Evolutionary conservation across 352 stramenopile species (phyloP), one percentile per base, ranked within the genome.

Genomic region (Blastocystis sp.): DNA sequence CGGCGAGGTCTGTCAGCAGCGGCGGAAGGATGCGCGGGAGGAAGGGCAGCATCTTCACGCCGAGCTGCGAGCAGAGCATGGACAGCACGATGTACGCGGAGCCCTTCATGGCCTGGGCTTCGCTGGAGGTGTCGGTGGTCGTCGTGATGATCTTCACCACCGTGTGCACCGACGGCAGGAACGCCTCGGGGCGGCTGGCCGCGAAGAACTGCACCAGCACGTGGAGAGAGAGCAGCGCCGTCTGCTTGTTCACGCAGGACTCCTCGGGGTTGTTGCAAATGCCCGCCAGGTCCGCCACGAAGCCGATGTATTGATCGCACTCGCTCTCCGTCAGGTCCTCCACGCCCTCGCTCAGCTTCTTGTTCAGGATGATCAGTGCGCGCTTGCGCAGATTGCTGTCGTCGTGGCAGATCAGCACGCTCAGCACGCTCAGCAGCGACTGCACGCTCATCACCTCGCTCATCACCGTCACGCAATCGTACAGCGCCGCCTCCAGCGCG

Each of bases 191-290:
- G 23, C 64, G 34, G 5, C 66, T 45, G 4, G 56, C n/a, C 38
- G 40, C 78, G 60, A 88, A 88, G 38, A 65, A 88, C 60, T 88
- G 78, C 9, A 61, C 52, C 53, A 88, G 60, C 62, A 88, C 66
- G 45, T 88, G 78, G 17, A 88, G 62, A 10, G 78, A 88, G 0
- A 88, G 23, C 19, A 88, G 19, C 4, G 78, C 78, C n/a, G 78
- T 88, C 59, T 88, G 78, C 53, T 48, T 34, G 19, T 74, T 88
- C 3, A 52, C 64, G 11, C 40, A 23, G 21, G 52, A 45, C 45
- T 88, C 78, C 7, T 60, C 21, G 1, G n/a, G 28, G 23, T 88
- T 56, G 67, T 41, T 28, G 17, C 19, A 28, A 5, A 88, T 62
- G 34, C 34, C 78, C 23, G 66, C 40, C 67, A 88, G 43, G 48